Conservation (phyloP, 495 filamentous ascomycete genomes). For the Aspergillus avenaceus region DNA sequence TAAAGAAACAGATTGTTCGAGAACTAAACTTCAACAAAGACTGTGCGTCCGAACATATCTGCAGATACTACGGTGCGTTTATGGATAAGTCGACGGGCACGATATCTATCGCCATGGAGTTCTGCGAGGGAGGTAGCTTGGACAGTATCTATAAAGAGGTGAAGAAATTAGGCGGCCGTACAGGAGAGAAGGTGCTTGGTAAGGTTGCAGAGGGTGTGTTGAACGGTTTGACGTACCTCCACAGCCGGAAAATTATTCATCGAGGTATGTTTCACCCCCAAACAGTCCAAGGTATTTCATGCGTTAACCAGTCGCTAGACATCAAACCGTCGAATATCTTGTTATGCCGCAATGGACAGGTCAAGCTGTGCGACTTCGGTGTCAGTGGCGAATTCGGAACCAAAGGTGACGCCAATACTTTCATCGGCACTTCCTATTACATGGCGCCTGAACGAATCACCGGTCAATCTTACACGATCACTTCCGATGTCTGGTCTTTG, state of each 20-base stretch:
- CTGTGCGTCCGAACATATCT: constrained; percentile 90
- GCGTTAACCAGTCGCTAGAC: constrained; percentile 43
- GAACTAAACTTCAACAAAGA: constrained; percentile 97
- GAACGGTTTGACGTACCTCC: constrained; percentile 92
- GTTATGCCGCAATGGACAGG: constrained; percentile 84
- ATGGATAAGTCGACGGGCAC: constrained; percentile 89
- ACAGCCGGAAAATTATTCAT: constrained; percentile 95
- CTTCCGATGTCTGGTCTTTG: constrained; percentile 94
- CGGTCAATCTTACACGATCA: constrained; percentile 96
- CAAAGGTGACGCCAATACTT: constrained; percentile 97
- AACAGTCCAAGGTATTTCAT: not conserved
- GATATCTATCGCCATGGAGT: constrained; percentile 98
- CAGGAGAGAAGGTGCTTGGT: constrained; percentile 96
- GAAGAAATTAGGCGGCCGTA: constrained; percentile 88
- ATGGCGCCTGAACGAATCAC: constrained; percentile 99
- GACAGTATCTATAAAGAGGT: constrained; percentile 97
- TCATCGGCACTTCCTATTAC: constrained; percentile 98
- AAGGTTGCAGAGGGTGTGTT: constrained; percentile 96
- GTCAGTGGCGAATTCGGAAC: constrained; percentile 97
- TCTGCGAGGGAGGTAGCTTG: constrained; percentile 92
- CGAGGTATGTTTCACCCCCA: constrained; percentile 48
- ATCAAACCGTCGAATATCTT: constrained; percentile 99
- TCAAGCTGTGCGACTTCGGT: constrained; percentile 97
- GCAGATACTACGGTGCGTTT: constrained; percentile 94
- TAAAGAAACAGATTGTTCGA: constrained; percentile 95